Evolutionary conservation across 768 basidiomycete genomes (phyloP).

Genomic region (Pulveroboletus frians): DNA sequence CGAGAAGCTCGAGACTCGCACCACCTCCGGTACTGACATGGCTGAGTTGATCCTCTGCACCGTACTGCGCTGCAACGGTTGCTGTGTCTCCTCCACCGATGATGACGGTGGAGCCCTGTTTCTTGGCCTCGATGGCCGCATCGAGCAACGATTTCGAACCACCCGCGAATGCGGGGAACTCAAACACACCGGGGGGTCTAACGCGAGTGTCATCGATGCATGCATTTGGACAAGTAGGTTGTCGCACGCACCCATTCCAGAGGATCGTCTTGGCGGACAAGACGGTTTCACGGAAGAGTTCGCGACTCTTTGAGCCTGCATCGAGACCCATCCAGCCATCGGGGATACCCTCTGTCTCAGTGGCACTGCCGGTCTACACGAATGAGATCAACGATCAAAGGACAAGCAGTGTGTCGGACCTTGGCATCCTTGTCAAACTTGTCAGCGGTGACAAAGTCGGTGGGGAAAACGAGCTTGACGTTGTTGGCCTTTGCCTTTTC

Average conservation of each 20-base stretch:
- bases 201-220: slow-evolving; percentile 4
- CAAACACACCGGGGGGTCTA: slow-evolving; percentile 96
- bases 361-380: slow-evolving; percentile 61
- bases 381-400: slow-evolving; percentile 3
- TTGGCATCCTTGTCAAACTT: slow-evolving; percentile 92
- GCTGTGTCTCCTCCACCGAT: slow-evolving; percentile 96
- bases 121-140: slow-evolving; percentile 80
- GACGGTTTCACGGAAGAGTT: slow-evolving; percentile 77
- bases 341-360: slow-evolving; percentile 84
- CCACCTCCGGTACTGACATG: slow-evolving; percentile 97
- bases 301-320: slow-evolving; percentile 76
- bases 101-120: slow-evolving; percentile 85
- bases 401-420: slow-evolving; percentile 35
- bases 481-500: slow-evolving; percentile 90
- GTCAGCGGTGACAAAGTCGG: slow-evolving; percentile 91
- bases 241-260: slow-evolving; percentile 76
- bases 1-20: slow-evolving; percentile 89
- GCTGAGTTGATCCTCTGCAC: slow-evolving; percentile 82
- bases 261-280: slow-evolving; percentile 90
- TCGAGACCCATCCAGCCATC: slow-evolving; percentile 96
- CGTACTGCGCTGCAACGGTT: slow-evolving; percentile 87
- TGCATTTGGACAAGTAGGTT: background rate
- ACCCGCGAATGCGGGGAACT: slow-evolving; percentile 85
- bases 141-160: slow-evolving; percentile 84
- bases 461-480: slow-evolving; percentile 92